These are phyloP conservation scores for Phaeodactylum tricornutum DNA, from an alignment of 108 stramenopile species.

Conservation along the genomic window DNA sequence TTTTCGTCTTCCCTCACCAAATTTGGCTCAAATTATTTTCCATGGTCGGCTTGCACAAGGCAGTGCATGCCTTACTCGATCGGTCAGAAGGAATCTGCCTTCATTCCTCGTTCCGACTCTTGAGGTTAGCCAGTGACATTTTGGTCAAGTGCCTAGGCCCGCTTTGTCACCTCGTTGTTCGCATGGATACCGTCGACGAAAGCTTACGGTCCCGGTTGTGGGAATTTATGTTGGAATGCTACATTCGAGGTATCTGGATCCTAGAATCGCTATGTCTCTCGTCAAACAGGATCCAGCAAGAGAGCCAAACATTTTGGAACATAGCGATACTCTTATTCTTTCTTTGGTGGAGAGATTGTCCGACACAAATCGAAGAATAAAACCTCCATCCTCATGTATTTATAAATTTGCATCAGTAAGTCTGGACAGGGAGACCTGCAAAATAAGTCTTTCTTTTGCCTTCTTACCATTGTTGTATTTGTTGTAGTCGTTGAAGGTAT, in stretches of 20 bases:
- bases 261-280: neutral
- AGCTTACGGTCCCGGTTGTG: neutral
- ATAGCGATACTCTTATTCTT: too few relatives aligned
- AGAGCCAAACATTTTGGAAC: neutral
- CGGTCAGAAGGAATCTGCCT: neutral
- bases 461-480: neutral
- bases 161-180: neutral
- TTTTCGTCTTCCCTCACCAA: too few relatives aligned
- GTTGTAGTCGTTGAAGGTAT: neutral
- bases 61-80: neutral
- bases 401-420: conserved; percentile 1
- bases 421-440: neutral
- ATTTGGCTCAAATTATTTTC: conserved; percentile 12
- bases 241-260: conserved; percentile 6
- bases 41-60: neutral
- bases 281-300: neutral
- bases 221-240: conserved; percentile 15
- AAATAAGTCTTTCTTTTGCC: neutral
- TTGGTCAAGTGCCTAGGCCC: conserved; percentile 14
- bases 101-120: neutral
- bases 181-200: neutral
- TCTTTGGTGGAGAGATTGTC: neutral
- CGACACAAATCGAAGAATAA: neutral
- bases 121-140: neutral
- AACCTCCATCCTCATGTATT: neutral